A percentile compares a stretch with the other conserved stretches of the same genome.
phyloP scores from a whole-genome alignment of 306 rosid genomes.

The Herpetospermum pedunculosum region DNA sequence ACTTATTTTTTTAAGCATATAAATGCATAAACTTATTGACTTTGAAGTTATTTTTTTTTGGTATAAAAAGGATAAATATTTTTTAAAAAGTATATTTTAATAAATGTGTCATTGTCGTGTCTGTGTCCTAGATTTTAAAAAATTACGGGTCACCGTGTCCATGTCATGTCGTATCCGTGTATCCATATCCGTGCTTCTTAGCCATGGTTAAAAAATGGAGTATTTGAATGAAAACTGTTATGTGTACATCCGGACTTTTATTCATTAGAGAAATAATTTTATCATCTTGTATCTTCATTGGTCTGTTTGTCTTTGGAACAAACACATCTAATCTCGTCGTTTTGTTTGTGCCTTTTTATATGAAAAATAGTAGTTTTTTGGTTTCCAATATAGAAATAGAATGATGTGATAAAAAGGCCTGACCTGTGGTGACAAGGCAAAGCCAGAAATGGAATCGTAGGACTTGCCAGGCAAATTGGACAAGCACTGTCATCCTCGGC shows the following conservation, averaged over 20 bases:
- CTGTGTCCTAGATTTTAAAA: too few species aligned
- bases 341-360: background rate
- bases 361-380: background rate
- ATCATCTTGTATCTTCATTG: background rate
- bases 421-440: slow-evolving; percentile 97
- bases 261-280: background rate
- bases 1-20: too few species aligned
- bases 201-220: too few species aligned
- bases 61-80: too few species aligned
- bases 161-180: too few species aligned
- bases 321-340: background rate
- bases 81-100: too few species aligned
- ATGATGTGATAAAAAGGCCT: background rate
- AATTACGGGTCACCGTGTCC: too few species aligned
- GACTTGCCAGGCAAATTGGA: slow-evolving; percentile 78
- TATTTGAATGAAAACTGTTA: background rate
- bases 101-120: too few species aligned
- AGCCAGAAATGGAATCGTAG: slow-evolving; percentile 81
- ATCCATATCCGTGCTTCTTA: too few species aligned
- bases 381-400: background rate
- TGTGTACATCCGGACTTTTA: background rate
- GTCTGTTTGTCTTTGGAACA: background rate
- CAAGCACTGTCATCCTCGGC: slow-evolving; percentile 53
- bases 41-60: too few species aligned
- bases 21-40: too few species aligned